phyloP scores from a whole-genome alignment of 75 land plant genomes.

The Isoetes taiwanensis region DNA sequence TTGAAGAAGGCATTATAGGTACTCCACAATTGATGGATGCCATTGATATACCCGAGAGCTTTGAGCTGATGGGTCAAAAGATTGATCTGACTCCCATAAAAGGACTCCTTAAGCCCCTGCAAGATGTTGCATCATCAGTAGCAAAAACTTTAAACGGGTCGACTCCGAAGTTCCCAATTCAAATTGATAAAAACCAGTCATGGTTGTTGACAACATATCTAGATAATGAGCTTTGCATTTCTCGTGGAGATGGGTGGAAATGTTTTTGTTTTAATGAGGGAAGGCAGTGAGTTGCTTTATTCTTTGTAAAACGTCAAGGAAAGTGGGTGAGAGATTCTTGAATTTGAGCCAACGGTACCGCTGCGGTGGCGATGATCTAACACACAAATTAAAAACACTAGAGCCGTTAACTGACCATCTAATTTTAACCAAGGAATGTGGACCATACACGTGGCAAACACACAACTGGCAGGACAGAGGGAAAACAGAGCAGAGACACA shows the following conservation, averaged over 20 bases:
- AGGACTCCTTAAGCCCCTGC: conserved; percentile 47
- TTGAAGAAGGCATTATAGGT: conserved; percentile 63
- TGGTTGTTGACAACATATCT: conserved; percentile 89
- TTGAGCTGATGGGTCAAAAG: conserved; percentile 69
- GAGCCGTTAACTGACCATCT: no score
- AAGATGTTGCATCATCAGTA: conserved; percentile 75
- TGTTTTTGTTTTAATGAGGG: conserved; percentile 73
- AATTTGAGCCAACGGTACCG: no score
- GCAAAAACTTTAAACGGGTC: conserved; percentile 56
- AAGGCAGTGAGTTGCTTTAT: conserved; percentile 52
- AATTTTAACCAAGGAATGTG: no score
- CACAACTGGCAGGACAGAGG: no score
- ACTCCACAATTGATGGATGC: conserved; percentile 85
- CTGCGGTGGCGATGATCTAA: no score
- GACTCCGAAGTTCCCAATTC: conserved; percentile 80
- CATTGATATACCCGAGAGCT: conserved; percentile 56
- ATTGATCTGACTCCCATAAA: conserved; percentile 60
- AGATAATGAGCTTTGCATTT: conserved; percentile 70
- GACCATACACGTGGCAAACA: no score
- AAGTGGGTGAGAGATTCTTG: no score
- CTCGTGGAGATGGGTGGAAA: conserved; percentile 91
- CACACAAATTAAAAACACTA: no score
- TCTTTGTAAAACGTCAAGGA: no score
- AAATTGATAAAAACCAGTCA: conserved; percentile 46
- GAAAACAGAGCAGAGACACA: no score